Conservation (phyloP, 75 land plant species). For the Cunninghamia lanceolata region DNA sequence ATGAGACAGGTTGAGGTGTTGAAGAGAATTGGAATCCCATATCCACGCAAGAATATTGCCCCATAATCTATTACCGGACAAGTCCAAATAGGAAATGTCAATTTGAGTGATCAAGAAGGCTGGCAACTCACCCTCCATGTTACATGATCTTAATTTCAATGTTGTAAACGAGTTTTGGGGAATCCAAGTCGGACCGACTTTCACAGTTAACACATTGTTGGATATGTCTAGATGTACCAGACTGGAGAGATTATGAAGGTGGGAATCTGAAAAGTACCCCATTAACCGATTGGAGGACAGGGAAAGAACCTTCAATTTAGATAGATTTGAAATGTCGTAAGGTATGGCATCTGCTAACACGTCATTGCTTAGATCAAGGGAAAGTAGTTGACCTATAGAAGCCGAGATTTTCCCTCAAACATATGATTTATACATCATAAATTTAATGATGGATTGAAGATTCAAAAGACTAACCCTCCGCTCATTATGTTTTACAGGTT, state of each 20-base stretch:
- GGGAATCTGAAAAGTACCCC: not conserved
- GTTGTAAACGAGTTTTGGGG: not conserved
- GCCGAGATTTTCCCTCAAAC: not conserved
- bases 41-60: not conserved
- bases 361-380: conserved; percentile 9
- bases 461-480: too few relatives aligned
- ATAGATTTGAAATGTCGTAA: not conserved
- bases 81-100: not conserved
- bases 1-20: not conserved
- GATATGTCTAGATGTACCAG: not conserved
- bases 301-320: not conserved
- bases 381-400: conserved; percentile 3
- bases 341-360: not conserved
- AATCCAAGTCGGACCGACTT: not conserved
- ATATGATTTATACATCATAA: too few relatives aligned
- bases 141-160: not conserved
- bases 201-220: not conserved
- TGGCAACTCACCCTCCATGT: not conserved
- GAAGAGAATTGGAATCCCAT: not conserved
- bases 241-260: not conserved
- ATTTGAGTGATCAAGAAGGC: not conserved
- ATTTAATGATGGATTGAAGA: too few relatives aligned
- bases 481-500: too few relatives aligned
- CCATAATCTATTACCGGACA: not conserved
- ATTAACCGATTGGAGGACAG: not conserved